Evolutionary conservation across 495 filamentous ascomycete species (phyloP).

Genomic region (Stereocaulon alpinum): DNA sequence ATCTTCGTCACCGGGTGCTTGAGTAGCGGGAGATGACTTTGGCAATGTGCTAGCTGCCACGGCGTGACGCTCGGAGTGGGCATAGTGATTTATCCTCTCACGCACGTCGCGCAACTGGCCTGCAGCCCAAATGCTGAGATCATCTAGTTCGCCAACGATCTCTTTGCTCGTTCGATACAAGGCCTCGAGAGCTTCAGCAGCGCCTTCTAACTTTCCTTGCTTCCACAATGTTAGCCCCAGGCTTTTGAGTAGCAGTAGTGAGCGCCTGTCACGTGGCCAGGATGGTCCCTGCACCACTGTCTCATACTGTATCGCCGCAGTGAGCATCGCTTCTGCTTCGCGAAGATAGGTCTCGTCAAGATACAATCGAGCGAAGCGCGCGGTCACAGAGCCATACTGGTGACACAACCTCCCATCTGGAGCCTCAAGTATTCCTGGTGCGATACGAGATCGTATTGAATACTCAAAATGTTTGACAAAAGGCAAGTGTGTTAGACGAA

Average conservation of each 20-base stretch:
- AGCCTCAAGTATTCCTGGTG: no score
- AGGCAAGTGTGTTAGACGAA: neutral
- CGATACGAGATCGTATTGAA: no score
- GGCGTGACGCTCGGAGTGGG: neutral
- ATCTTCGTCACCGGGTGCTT: neutral
- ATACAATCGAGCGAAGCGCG: neutral
- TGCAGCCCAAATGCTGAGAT: neutral
- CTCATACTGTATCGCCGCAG: neutral
- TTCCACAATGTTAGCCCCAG: neutral
- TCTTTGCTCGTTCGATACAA: neutral
- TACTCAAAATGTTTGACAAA: neutral
- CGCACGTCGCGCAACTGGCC: neutral
- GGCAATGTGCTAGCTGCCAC: neutral
- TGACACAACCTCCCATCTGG: neutral
- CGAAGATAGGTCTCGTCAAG: neutral
- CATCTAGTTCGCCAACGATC: neutral
- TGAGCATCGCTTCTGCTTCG: neutral
- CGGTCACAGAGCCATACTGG: neutral
- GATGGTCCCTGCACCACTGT: neutral
- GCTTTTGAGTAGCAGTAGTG: neutral
- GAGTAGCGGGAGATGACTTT: neutral
- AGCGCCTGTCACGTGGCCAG: neutral
- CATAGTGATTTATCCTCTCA: neutral
- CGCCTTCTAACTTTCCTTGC: neutral
- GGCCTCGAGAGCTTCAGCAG: neutral